Conservation (phyloP, 2,329 filamentous ascomycete genomes). For the Arthrobotrys pseudoclavata region DNA sequence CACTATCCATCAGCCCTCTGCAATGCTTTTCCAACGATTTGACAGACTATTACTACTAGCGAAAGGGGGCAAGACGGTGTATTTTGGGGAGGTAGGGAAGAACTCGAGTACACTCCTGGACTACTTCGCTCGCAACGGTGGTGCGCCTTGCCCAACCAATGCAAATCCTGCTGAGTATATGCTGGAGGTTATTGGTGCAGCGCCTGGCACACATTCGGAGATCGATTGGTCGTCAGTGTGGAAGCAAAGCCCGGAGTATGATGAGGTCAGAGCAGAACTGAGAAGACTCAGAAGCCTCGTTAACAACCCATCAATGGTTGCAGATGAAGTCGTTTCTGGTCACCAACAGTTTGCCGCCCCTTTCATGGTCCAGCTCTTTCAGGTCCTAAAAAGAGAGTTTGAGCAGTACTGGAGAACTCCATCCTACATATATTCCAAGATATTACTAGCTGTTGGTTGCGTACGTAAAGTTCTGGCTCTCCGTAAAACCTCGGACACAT, state of each 20-base stretch:
- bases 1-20: conserved; percentile 97
- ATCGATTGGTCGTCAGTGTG: conserved; percentile 70
- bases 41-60: conserved; percentile 85
- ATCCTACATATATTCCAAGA: conserved; percentile 88
- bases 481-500: not conserved
- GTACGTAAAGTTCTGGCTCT: conserved; percentile 57
- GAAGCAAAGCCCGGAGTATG: conserved; percentile 69
- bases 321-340: conserved; percentile 68
- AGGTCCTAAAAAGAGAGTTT: conserved; percentile 81
- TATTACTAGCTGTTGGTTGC: conserved; percentile 75
- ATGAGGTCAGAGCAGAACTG: conserved; percentile 68
- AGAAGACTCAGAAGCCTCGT: conserved; percentile 66
- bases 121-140: conserved; percentile 83
- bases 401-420: conserved; percentile 93
- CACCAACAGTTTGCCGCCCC: conserved; percentile 86
- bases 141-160: conserved; percentile 73
- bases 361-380: conserved; percentile 76
- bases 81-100: conserved; percentile 83
- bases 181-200: conserved; percentile 72
- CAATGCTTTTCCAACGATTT: conserved; percentile 93
- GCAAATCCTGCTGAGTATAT: conserved; percentile 89
- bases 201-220: conserved; percentile 69
- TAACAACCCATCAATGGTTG: conserved; percentile 58
- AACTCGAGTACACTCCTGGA: conserved; percentile 76
- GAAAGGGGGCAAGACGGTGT: conserved; percentile 81